phyloP scores from a whole-genome alignment of 129 eudicot species.

The Flaveria trinervia region DNA sequence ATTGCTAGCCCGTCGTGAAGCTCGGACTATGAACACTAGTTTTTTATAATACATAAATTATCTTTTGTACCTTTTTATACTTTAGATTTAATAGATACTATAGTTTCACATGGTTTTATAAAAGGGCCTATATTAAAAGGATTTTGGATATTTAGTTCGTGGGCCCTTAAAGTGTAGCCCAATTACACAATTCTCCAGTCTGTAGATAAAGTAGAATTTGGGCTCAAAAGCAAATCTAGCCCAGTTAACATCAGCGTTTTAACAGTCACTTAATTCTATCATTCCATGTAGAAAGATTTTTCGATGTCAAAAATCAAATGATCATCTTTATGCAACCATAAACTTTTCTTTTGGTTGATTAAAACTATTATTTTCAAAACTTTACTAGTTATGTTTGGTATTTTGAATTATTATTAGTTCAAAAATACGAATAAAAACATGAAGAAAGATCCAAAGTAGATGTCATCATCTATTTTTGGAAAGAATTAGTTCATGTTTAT shows the following conservation, averaged over 20 bases:
- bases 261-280: not conserved
- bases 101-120: too few species aligned
- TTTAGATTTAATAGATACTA: too few species aligned
- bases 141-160: not conserved
- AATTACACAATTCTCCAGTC: not conserved
- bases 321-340: conserved; percentile 4
- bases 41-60: too few species aligned
- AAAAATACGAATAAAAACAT: not conserved
- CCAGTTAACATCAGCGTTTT: not conserved
- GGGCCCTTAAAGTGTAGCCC: conserved; percentile 9
- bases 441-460: not conserved
- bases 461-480: not conserved
- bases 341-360: not conserved
- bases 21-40: too few species aligned
- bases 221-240: conserved; percentile 16
- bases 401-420: not conserved
- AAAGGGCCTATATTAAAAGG: not conserved
- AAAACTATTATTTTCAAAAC: not conserved
- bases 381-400: not conserved
- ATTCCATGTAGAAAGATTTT: not conserved
- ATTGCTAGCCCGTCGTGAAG: too few species aligned
- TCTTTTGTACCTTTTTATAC: too few species aligned
- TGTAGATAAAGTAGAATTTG: not conserved
- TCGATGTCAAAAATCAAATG: not conserved
- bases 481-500: conserved; percentile 3